phyloP scores from a whole-genome alignment of 495 filamentous ascomycete species.

The Trichoderma erinaceum region DNA sequence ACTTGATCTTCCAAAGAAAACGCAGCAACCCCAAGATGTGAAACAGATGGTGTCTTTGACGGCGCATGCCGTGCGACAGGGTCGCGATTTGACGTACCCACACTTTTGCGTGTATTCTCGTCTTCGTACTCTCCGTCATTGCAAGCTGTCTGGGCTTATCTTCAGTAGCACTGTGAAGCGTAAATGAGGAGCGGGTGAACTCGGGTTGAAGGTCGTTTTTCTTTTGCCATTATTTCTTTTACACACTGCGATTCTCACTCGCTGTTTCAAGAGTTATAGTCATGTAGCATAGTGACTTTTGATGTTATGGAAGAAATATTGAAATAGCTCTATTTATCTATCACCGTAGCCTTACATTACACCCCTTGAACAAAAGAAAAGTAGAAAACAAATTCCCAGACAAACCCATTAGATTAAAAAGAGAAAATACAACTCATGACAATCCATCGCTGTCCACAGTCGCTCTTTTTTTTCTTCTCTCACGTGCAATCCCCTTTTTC shows the following conservation, averaged over 20 bases:
- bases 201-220: no score
- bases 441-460: background rate
- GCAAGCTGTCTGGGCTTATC: background rate
- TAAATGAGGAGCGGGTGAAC: background rate
- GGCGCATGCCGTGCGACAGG: conserved; percentile 5
- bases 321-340: background rate
- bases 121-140: background rate
- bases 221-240: no score
- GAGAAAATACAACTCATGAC: background rate
- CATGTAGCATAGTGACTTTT: no score
- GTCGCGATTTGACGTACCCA: background rate
- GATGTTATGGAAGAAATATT: no score
- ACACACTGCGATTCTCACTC: no score
- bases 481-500: background rate
- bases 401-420: background rate
- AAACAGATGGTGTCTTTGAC: conserved; percentile 11
- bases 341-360: background rate
- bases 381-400: background rate
- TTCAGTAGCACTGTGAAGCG: background rate
- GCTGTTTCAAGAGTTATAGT: no score
- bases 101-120: background rate
- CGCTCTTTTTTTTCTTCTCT: background rate
- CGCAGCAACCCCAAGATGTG: conserved; percentile 9
- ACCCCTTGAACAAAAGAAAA: background rate
- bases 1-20: conserved; percentile 12